phyloP scores from a whole-genome alignment of 2,329 filamentous ascomycete species.

The Bimuria novae-zelandiae region DNA sequence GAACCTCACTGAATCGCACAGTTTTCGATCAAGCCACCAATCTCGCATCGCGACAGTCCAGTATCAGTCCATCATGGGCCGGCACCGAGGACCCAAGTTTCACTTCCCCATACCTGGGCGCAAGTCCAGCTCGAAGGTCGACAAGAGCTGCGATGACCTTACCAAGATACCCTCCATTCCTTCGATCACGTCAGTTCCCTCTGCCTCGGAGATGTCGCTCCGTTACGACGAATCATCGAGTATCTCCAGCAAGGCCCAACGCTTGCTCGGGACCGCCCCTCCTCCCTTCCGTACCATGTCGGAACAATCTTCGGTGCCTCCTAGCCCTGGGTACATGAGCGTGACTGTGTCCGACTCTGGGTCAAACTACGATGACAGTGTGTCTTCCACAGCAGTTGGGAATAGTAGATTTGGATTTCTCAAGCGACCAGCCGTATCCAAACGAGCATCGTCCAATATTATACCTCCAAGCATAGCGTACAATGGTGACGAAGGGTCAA shows the following conservation, averaged over 20 bases:
- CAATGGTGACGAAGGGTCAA: constrained; percentile 30
- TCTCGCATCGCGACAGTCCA: constrained; percentile 12
- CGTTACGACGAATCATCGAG: constrained; percentile 16
- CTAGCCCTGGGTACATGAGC: constrained; percentile 39
- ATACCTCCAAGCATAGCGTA: constrained; percentile 22
- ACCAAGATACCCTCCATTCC: background rate
- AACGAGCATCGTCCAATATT: constrained; percentile 41
- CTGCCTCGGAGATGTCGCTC: constrained; percentile 29
- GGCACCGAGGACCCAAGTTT: constrained; percentile 37
- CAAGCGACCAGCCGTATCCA: constrained; percentile 31
- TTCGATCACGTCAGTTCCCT: constrained; percentile 9
- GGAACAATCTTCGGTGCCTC: constrained; percentile 25
- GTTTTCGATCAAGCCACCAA: constrained; percentile 32
- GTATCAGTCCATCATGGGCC: constrained; percentile 32
- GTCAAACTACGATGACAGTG: constrained; percentile 30
- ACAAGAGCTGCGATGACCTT: constrained; percentile 24
- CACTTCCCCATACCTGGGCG: constrained; percentile 45
- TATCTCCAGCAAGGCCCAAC: constrained; percentile 40
- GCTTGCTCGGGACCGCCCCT: constrained; percentile 43
- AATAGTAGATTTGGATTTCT: constrained; percentile 16
- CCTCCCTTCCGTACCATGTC: constrained; percentile 32
- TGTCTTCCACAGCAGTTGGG: constrained; percentile 25
- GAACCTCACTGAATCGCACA: constrained; percentile 31
- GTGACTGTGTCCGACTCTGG: constrained; percentile 38
- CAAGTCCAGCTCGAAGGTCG: constrained; percentile 25